A percentile compares a stretch with the other conserved stretches of the same genome.
Conservation (phyloP, 179 eudicot genomes). For the Corrigiola litoralis region DNA sequence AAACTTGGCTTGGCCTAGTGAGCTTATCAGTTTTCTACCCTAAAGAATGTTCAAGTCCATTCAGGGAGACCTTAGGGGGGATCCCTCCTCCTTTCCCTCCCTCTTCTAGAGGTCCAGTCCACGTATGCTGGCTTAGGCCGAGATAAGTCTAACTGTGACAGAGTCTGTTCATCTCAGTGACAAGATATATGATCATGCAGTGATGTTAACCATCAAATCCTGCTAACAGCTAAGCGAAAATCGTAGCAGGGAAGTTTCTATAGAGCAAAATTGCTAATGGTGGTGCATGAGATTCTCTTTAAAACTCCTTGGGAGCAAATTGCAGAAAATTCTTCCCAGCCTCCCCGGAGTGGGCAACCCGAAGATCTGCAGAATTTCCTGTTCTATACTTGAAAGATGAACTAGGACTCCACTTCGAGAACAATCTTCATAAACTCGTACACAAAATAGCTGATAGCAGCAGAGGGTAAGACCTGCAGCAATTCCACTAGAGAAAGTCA, state of each 20-base stretch:
- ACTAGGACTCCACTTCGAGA: slow-evolving; percentile 69
- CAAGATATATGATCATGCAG: neutral
- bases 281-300: neutral
- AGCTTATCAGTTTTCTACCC: too few relatives aligned
- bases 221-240: neutral
- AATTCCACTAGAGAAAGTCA: slow-evolving; percentile 16
- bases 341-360: neutral
- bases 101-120: too few relatives aligned
- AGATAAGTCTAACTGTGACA: too few relatives aligned
- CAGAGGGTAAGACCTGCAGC: slow-evolving; percentile 85
- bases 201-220: neutral
- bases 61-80: too few relatives aligned
- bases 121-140: too few relatives aligned
- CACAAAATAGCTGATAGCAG: slow-evolving; percentile 94
- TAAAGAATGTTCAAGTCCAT: too few relatives aligned
- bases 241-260: neutral
- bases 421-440: slow-evolving; percentile 91
- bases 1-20: too few relatives aligned
- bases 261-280: neutral
- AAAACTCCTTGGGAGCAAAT: neutral
- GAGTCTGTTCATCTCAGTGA: too few relatives aligned
- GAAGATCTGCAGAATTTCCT: neutral
- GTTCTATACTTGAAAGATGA: neutral
- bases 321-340: neutral
- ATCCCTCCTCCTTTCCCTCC: too few relatives aligned